Conservation (phyloP, 176 grass and related monocot genomes). For the Luzula sylvatica region DNA sequence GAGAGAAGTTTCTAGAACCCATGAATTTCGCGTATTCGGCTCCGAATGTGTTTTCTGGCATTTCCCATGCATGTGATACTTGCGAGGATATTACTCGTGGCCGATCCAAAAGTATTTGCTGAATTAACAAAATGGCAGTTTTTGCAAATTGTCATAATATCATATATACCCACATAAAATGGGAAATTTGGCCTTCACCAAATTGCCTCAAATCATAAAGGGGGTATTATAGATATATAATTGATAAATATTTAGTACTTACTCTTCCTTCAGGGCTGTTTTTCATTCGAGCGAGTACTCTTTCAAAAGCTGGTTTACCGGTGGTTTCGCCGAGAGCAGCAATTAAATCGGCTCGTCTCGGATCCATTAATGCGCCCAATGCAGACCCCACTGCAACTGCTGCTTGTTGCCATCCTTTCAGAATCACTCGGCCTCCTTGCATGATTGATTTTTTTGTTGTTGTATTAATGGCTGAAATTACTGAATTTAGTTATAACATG, state of each 20-base stretch:
- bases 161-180: too few relatives aligned
- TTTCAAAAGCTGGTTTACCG: slow-evolving; percentile 64
- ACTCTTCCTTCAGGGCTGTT: slow-evolving; percentile 74
- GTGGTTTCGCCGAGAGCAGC: slow-evolving; percentile 93
- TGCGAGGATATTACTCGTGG: slow-evolving; percentile 68
- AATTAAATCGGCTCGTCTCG: slow-evolving; percentile 81
- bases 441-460: slow-evolving; percentile 28
- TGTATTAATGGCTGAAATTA: too few relatives aligned
- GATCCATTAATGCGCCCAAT: slow-evolving; percentile 78
- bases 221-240: too few relatives aligned
- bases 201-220: too few relatives aligned
- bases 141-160: too few relatives aligned
- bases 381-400: slow-evolving; percentile 85
- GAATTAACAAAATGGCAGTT: slow-evolving; percentile 18
- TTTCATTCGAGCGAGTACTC: slow-evolving; percentile 71
- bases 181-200: too few relatives aligned
- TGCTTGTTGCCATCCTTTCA: slow-evolving; percentile 88
- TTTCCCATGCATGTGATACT: slow-evolving; percentile 79
- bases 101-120: slow-evolving; percentile 71
- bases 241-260: too few relatives aligned
- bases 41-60: slow-evolving; percentile 80
- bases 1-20: slow-evolving; percentile 97
- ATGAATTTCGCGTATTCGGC: slow-evolving; percentile 83
- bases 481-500: too few relatives aligned
- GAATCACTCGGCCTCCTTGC: slow-evolving; percentile 44